These are phyloP conservation scores for Elsinoe necatrix DNA, from an alignment of 2,329 filamentous ascomycete species.

Conservation along the genomic window DNA sequence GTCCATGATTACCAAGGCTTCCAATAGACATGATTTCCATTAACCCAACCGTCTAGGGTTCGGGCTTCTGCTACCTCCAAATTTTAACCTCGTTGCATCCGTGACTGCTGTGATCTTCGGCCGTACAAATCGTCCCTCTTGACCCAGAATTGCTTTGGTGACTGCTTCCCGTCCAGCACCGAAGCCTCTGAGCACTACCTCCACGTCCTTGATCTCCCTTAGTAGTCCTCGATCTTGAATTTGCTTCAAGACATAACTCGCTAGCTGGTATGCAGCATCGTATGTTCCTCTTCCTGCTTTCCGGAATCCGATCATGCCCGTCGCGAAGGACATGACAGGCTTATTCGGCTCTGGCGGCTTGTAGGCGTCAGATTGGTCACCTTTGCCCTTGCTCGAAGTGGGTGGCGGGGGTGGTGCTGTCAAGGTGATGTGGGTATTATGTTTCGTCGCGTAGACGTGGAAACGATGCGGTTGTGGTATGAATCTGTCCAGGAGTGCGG, in stretches of 20 bases:
- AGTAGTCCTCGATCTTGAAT: constrained; percentile 76
- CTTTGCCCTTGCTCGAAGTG: constrained; percentile 23
- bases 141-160: constrained; percentile 78
- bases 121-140: constrained; percentile 69
- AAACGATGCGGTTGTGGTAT: constrained; percentile 60
- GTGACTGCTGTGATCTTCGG: constrained; percentile 69
- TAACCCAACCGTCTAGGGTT: constrained; percentile 72
- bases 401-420: constrained; percentile 59
- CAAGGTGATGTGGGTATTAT: constrained; percentile 92
- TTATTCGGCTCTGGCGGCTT: constrained; percentile 13
- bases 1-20: neutral
- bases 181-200: constrained; percentile 77
- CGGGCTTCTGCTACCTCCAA: constrained; percentile 83
- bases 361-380: constrained; percentile 42
- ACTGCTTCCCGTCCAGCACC: constrained; percentile 81
- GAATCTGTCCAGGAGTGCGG: neutral
- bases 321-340: constrained; percentile 63
- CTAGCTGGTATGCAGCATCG: constrained; percentile 86
- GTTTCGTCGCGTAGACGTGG: constrained; percentile 77
- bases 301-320: constrained; percentile 85
- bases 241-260: constrained; percentile 71
- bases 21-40: neutral
- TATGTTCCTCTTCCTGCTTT: constrained; percentile 74
- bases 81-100: constrained; percentile 80
- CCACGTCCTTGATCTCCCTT: constrained; percentile 64